A percentile compares a stretch with the other conserved stretches of the same genome.
Evolutionary conservation across 2,329 filamentous ascomycete genomes (phyloP).

Genomic region (Colletotrichum costaricense): DNA sequence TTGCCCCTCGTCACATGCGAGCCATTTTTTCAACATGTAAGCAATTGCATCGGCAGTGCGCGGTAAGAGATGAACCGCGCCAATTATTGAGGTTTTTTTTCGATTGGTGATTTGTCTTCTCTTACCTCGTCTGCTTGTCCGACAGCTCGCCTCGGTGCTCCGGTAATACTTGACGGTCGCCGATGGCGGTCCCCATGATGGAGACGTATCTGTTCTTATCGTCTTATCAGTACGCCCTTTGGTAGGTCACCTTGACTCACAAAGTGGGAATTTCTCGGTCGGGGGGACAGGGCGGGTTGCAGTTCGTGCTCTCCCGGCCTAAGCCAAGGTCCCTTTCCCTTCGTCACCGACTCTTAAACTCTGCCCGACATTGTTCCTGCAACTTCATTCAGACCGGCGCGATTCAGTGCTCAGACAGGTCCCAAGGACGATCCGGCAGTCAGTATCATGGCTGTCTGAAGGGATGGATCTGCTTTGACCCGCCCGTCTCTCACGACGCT

Average conservation of each 20-base stretch:
- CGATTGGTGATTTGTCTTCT: neutral
- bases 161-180: constrained; percentile 32
- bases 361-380: neutral
- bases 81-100: neutral
- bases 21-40: neutral
- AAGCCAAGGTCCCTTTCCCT: neutral
- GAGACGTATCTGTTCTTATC: constrained; percentile 22
- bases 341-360: constrained; percentile 12
- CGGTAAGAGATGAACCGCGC: neutral
- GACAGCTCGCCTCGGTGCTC: constrained; percentile 31
- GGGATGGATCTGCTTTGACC: constrained; percentile 33
- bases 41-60: neutral
- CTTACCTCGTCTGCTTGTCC: constrained; percentile 2
- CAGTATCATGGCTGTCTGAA: constrained; percentile 26
- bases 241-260: constrained; percentile 32
- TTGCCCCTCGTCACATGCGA: neutral
- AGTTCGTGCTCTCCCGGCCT: constrained; percentile 2
- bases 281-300: constrained; percentile 9
- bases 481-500: constrained; percentile 10
- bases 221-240: constrained; percentile 28
- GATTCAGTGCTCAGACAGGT: neutral
- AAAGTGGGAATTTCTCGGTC: constrained; percentile 24
- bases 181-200: constrained; percentile 22
- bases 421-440: neutral
- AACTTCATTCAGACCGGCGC: neutral